A percentile compares a stretch with the other conserved stretches of the same genome.
Evolutionary conservation across 768 basidiomycete genomes (phyloP).

Genomic region (Trametes coccinea): DNA sequence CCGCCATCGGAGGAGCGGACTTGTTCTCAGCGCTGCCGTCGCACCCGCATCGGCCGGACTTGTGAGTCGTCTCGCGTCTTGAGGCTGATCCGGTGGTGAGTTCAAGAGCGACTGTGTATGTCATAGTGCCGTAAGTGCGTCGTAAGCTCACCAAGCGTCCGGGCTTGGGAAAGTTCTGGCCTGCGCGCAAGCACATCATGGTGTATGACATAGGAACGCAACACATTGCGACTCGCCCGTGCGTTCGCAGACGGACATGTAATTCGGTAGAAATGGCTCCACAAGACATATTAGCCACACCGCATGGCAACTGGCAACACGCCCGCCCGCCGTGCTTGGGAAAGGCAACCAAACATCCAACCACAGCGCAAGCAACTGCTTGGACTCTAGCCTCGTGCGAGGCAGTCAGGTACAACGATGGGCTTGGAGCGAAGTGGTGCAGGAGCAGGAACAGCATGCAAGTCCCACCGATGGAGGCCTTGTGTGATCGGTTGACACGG

Average conservation of each 20-base stretch:
- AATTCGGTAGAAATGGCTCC: too few relatives aligned
- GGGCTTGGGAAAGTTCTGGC: background rate
- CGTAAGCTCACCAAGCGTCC: background rate
- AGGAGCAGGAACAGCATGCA: too few relatives aligned
- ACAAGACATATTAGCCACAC: too few relatives aligned
- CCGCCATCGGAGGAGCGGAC: too few relatives aligned
- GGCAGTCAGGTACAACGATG: too few relatives aligned
- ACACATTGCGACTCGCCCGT: background rate
- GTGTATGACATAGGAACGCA: background rate
- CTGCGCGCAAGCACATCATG: background rate
- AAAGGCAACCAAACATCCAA: too few relatives aligned
- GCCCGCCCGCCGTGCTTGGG: too few relatives aligned
- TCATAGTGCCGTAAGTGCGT: slow-evolving; percentile 2
- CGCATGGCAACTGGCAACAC: too few relatives aligned
- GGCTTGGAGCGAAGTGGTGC: too few relatives aligned
- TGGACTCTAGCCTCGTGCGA: too few relatives aligned
- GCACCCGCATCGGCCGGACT: background rate
- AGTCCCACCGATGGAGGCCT: background rate
- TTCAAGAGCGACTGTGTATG: background rate
- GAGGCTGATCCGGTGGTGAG: slow-evolving; percentile 4
- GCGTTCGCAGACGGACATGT: too few relatives aligned
- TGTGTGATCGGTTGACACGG: slow-evolving; percentile 7
- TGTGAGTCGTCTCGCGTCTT: background rate
- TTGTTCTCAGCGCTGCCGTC: background rate
- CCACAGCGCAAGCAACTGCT: too few relatives aligned